Percentiles rank a stretch among this genome's conserved stretches.
Evolutionary conservation across 1,284 basidiomycete species (phyloP).

Genomic region (Ceraceosorus bombacis): DNA sequence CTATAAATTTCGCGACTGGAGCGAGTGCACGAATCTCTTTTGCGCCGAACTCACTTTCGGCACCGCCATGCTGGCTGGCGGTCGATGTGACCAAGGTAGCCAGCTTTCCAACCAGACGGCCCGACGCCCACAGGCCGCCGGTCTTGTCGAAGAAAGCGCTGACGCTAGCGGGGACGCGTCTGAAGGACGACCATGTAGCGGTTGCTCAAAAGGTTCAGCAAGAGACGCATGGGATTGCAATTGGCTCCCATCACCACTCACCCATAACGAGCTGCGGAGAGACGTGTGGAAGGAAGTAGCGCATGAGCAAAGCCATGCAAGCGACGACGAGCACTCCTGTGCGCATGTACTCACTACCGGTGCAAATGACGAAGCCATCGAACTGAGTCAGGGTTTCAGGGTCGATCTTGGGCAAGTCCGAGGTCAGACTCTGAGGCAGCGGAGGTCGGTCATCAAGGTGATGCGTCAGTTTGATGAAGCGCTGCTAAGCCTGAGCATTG

Average conservation of each 20-base stretch:
- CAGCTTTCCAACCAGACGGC: slow-evolving; percentile 69
- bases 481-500: background rate
- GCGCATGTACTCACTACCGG: slow-evolving; percentile 48
- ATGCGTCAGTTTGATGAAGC: background rate
- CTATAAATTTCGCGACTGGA: background rate
- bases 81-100: slow-evolving; percentile 61
- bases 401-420: slow-evolving; percentile 57
- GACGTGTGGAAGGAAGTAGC: no score
- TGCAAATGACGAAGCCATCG: slow-evolving; percentile 58
- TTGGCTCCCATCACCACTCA: background rate
- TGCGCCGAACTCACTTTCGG: slow-evolving; percentile 14
- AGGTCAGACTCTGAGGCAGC: background rate
- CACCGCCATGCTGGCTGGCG: slow-evolving; percentile 53
- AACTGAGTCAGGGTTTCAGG: slow-evolving; percentile 59
- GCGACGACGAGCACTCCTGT: no score
- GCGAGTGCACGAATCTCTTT: background rate
- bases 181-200: slow-evolving; percentile 14
- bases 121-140: slow-evolving; percentile 64
- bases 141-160: slow-evolving; percentile 63
- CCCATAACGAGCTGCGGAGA: background rate
- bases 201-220: no score
- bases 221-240: no score
- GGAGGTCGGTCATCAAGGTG: no score
- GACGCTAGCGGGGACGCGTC: slow-evolving; percentile 55
- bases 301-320: no score